These are phyloP conservation scores for Aureobasidium zeae DNA, from an alignment of 2,329 filamentous ascomycete species.

Conservation along the genomic window DNA sequence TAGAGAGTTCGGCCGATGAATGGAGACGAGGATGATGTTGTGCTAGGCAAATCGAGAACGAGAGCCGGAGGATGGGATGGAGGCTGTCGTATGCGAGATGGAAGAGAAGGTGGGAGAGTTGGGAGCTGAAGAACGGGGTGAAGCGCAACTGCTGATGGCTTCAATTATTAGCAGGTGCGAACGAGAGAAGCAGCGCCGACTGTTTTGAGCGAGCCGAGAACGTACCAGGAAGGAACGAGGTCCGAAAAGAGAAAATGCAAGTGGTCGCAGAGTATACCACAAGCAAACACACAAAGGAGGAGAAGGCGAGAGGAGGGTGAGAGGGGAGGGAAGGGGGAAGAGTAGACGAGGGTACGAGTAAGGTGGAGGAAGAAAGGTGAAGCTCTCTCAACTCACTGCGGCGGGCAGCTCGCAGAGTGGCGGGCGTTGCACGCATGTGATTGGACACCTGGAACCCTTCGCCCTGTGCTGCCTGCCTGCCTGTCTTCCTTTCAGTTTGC, in stretches of 20 bases:
- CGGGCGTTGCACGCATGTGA: not conserved
- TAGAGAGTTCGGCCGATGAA: slow-evolving; percentile 13
- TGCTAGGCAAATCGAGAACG: slow-evolving; percentile 9
- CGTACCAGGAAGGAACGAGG: not conserved
- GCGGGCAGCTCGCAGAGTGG: not conserved
- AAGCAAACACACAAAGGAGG: too few species aligned
- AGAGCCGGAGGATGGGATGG: slow-evolving; percentile 7
- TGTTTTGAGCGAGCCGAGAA: not conserved
- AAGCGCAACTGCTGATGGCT: not conserved
- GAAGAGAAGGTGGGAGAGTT: not conserved
- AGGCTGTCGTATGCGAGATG: not conserved
- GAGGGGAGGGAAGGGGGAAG: not conserved
- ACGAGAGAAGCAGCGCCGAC: not conserved
- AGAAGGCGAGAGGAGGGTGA: not conserved
- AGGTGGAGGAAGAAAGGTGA: not conserved
- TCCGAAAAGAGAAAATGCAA: not conserved
- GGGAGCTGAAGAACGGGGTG: not conserved
- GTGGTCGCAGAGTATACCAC: too few species aligned
- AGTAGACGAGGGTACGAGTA: not conserved
- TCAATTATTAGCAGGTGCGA: slow-evolving; percentile 1
- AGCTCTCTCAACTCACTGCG: too few species aligned
- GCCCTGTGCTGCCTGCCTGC: too few species aligned
- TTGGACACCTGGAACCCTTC: not conserved
- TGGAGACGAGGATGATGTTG: slow-evolving; percentile 3
- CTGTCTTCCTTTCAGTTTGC: too few species aligned